phyloP scores from a whole-genome alignment of 176 grass and related monocot species.

The Oryza officinalis region DNA sequence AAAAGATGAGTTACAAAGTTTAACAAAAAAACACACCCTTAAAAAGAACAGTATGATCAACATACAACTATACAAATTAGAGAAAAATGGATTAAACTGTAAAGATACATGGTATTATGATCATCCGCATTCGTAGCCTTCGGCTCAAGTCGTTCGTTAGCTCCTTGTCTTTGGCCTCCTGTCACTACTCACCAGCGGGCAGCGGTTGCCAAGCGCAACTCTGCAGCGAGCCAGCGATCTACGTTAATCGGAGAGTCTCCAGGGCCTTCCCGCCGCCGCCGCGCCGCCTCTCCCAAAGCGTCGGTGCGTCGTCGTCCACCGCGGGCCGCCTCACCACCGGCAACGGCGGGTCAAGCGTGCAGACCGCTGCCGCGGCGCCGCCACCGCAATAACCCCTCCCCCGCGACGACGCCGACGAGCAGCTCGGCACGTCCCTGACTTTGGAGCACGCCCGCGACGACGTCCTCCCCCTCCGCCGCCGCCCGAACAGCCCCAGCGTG shows the following conservation, averaged over 20 bases:
- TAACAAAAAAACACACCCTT: too few relatives aligned
- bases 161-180: too few relatives aligned
- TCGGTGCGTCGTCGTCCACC: background rate
- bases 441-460: constrained; percentile 24
- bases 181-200: background rate
- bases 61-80: background rate
- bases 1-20: too few relatives aligned
- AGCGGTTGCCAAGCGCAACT: background rate
- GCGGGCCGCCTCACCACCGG: constrained; percentile 30
- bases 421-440: constrained; percentile 39
- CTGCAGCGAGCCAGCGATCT: background rate
- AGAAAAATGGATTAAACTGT: background rate
- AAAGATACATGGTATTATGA: background rate
- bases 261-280: constrained; percentile 22
- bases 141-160: background rate
- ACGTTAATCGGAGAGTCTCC: constrained; percentile 27
- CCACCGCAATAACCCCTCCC: background rate
- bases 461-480: constrained; percentile 14
- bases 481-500: constrained; percentile 25
- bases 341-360: constrained; percentile 34
- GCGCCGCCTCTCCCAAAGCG: constrained; percentile 53
- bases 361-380: background rate
- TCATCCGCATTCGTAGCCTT: background rate
- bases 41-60: background rate
- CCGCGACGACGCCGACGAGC: background rate